Evolutionary conservation across 129 eudicot species (phyloP), one percentile per base, ranked within the genome.

Genomic region (Pulicaria dysenterica): DNA sequence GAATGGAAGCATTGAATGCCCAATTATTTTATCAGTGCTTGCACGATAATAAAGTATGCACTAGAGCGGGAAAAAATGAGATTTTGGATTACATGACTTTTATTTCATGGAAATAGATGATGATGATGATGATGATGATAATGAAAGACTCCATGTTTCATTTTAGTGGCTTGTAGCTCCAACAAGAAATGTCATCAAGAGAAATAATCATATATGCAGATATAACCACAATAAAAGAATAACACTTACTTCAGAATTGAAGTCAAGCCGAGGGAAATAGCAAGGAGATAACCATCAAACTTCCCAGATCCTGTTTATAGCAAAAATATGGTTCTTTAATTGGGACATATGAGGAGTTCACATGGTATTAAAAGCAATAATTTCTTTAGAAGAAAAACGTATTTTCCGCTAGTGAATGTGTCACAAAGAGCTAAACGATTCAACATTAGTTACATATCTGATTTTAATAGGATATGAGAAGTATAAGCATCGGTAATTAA

Each of bases 191-290:
- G 31, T 24, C 31, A 24, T 24, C 54, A 70, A 19, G 54, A 15
- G 45, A 42, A 7, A 43, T 13, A 31, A 13, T 31, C 13, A 34
- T 43, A n/a, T 44, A 7, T 31, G 8, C 38, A 46, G 14, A 36
- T 72, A 39, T 39, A 41, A 47, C 5, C 71, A 69, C 31, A 75
- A 13, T n/a, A 65, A 50, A 58, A 63, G 24, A 43, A 83, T 67
- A 55, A 68, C 58, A 73, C 63, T 84, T 93, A 93, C 98, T 93
- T 93, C 53, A 90, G 42, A 60, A 93, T 57, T 62, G 97, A 87
- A 71, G 86, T 61, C 57, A 91, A 66, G 39, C 97, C 97, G 73
- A 91, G 83, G 19, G 95, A 89, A 66, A 85, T 42, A 36, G 96
- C 98, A 5, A 93, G 85, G 64, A 89, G 57, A 77, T 85, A 89